Evolutionary conservation across 306 rosid genomes (phyloP).

Genomic region (Pyrus betulifolia): DNA sequence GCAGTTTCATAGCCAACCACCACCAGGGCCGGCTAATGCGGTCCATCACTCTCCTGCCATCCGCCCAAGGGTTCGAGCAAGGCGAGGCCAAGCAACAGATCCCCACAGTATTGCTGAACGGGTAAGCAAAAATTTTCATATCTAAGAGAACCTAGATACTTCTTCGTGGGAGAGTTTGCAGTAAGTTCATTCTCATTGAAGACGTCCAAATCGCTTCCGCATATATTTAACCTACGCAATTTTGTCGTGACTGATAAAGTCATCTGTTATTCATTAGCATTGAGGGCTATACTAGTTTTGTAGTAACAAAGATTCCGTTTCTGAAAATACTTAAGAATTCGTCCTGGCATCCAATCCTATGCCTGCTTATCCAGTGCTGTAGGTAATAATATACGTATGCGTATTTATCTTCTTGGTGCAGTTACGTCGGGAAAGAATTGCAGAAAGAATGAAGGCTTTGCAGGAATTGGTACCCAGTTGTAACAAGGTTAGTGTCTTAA

Average conservation of each 20-base stretch:
- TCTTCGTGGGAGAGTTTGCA: neutral
- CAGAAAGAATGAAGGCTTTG: constrained; percentile 98
- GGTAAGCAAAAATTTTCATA: constrained; percentile 28
- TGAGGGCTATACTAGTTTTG: neutral
- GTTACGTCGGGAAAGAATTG: constrained; percentile 98
- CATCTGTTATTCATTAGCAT: neutral
- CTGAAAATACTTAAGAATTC: neutral
- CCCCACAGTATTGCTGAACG: constrained; percentile 98
- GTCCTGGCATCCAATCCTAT: neutral
- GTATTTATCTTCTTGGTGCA: constrained; percentile 25
- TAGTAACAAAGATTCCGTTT: neutral
- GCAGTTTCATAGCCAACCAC: constrained; percentile 54
- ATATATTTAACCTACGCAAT: neutral
- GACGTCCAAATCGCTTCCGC: neutral
- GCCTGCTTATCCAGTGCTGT: neutral
- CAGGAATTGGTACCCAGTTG: constrained; percentile 94
- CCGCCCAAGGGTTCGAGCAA: constrained; percentile 90
- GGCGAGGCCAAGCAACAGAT: constrained; percentile 98
- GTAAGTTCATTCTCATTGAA: neutral
- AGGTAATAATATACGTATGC: neutral
- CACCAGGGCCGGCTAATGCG: constrained; percentile 23
- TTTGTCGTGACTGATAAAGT: neutral
- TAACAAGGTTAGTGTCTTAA: constrained; percentile 61
- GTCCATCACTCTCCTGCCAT: constrained; percentile 52
- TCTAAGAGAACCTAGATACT: neutral